phyloP scores from a whole-genome alignment of 495 filamentous ascomycete genomes.

The Elaphomyces granulatus region DNA sequence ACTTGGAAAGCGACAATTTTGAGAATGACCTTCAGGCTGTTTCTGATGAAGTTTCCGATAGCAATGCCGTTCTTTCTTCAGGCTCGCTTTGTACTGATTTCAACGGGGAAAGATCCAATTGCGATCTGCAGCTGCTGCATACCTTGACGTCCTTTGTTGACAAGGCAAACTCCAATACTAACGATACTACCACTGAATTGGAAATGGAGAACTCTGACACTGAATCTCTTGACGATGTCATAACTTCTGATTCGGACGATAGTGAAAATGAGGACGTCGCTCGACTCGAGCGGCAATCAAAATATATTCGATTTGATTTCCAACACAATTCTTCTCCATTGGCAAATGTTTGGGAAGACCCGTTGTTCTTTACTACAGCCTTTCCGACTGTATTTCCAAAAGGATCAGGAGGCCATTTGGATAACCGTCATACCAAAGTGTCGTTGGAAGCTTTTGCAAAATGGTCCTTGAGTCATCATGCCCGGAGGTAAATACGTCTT shows the following conservation, averaged over 20 bases:
- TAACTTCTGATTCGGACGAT: too few species aligned
- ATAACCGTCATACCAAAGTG: slow-evolving; percentile 3
- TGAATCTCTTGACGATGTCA: too few species aligned
- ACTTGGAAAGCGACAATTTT: slow-evolving; percentile 2
- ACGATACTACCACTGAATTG: too few species aligned
- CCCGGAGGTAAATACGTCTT: too few species aligned
- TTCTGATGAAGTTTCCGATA: not conserved
- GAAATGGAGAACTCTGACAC: too few species aligned
- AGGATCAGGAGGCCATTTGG: slow-evolving; percentile 8
- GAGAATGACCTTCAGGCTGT: slow-evolving; percentile 6
- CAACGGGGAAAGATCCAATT: slow-evolving; percentile 8
- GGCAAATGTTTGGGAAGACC: slow-evolving; percentile 4
- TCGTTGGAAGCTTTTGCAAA: slow-evolving; percentile 3
- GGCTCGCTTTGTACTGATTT: slow-evolving; percentile 6
- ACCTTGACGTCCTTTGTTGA: too few species aligned
- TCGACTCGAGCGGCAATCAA: too few species aligned
- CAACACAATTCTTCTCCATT: not conserved
- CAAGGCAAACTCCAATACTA: too few species aligned
- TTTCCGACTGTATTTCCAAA: slow-evolving; percentile 8
- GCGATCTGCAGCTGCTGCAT: slow-evolving; percentile 3
- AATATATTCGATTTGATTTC: too few species aligned
- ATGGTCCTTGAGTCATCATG: slow-evolving; percentile 6
- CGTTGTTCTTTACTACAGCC: slow-evolving; percentile 7
- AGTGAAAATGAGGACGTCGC: too few species aligned
- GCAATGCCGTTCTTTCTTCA: not conserved